Base-by-base conservation (phyloP, 192 early-diverging fungal genomes). In the Phycomyces nitens region DNA sequence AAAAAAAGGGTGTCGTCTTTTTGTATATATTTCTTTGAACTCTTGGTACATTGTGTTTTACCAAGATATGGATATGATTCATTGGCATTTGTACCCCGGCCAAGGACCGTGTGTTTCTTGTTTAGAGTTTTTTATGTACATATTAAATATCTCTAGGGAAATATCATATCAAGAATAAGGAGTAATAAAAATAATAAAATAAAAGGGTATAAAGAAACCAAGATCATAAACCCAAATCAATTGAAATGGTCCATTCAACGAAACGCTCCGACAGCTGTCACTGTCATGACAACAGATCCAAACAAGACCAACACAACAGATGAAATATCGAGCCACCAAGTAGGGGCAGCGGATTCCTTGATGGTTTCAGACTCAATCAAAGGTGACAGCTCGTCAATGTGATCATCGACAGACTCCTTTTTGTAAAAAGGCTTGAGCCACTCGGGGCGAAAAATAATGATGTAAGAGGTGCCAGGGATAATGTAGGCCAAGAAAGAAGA, bases 401-500 rank as follows among this genome's bases (percentile, higher is more conserved):
- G 18, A 23, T 34, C 60, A 34, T 44, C 14, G 18, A 34, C 20
- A 21, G 27, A 21, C 3, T 15, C 38, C 44, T 50, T 34, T 41
- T 61, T n/a, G 60, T 53, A 21, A 50, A 53, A 47, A 54, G 64
- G 51, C 66, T 29, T 55, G 56, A 52, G 22, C 56, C 56, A 51
- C 7, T 64, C 23, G 8, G 64, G 53, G 54, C 70, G 72, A 40
- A 79, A 82, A n/a, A 82, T 56, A 14, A 60, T 52, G 6, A 79
- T 57, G 58, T 79, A 82, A 16, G 75, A 65, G 15, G 62, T 44
- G 2, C 75, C 75, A 11, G 80, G 80, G 2, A 82, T 70, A 38
- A 82, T 77, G 12, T 82, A 82, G 2, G 80, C 80, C 34, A 82
- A 50, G 41, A 67, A 79, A 0, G 77, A 74, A 5, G 72, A 75